Conservation (phyloP, 2,329 filamentous ascomycete species). For the Colletotrichum viniferum region DNA sequence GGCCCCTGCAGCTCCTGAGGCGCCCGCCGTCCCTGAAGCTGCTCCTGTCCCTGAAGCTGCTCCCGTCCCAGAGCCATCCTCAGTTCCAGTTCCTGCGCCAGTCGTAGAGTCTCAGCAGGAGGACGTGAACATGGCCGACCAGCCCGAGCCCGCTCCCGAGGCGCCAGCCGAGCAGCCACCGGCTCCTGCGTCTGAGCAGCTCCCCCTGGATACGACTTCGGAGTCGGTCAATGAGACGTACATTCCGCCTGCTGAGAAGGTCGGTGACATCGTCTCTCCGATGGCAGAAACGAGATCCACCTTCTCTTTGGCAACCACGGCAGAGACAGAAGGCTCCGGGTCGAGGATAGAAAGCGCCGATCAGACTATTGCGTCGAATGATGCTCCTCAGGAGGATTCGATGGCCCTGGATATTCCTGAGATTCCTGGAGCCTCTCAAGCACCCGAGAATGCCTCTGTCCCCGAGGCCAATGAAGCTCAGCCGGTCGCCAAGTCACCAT, state of each 20-base stretch:
- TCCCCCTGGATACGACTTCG: not conserved
- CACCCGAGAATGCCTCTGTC: not conserved
- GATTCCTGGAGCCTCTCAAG: not conserved
- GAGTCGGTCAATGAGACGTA: slow-evolving; percentile 2
- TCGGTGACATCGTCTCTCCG: slow-evolving; percentile 13
- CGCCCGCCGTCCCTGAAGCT: not conserved
- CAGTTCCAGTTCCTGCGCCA: not conserved
- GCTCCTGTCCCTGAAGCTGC: not conserved
- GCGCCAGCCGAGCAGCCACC: not conserved
- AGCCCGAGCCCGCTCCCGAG: not conserved
- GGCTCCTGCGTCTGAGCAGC: not conserved
- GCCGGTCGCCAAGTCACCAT: not conserved
- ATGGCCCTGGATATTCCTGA: slow-evolving; percentile 10
- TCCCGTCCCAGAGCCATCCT: not conserved
- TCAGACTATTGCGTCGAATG: slow-evolving; percentile 3
- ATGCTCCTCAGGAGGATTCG: not conserved
- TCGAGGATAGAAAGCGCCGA: slow-evolving; percentile 7
- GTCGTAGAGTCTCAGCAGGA: not conserved
- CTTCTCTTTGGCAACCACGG: slow-evolving; percentile 15
- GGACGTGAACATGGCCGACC: slow-evolving; percentile 1
- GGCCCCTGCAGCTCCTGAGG: not conserved
- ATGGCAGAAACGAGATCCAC: slow-evolving; percentile 18
- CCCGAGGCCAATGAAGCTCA: not conserved
- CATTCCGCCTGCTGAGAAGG: slow-evolving; percentile 15
- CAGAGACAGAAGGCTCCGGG: slow-evolving; percentile 12